These are phyloP conservation scores for Pyrus betulifolia DNA, from an alignment of 306 rosid genomes.

Conservation along the genomic window DNA sequence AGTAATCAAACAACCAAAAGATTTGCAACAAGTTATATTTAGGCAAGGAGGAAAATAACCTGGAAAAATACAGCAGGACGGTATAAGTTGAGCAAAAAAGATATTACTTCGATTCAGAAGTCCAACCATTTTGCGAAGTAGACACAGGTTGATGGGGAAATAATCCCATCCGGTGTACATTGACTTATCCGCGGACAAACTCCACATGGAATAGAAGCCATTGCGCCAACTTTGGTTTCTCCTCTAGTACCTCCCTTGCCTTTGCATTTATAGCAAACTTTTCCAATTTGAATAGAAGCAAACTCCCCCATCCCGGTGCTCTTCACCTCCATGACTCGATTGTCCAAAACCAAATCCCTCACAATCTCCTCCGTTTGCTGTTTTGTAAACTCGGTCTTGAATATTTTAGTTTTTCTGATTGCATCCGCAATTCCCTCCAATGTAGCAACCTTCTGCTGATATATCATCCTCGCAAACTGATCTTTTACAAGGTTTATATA, in stretches of 20 bases:
- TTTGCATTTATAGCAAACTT: constrained; percentile 50
- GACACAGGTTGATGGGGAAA: constrained; percentile 61
- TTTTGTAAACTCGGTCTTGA: constrained; percentile 20
- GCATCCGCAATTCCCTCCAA: constrained; percentile 38
- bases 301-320: constrained; percentile 65
- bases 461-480: constrained; percentile 28
- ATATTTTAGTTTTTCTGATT: constrained; percentile 15
- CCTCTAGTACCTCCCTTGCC: constrained; percentile 37
- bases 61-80: no score
- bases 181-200: constrained; percentile 57
- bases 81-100: no score
- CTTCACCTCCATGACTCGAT: constrained; percentile 41
- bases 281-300: constrained; percentile 41
- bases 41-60: no score
- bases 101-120: constrained; percentile 18
- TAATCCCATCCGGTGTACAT: constrained; percentile 57
- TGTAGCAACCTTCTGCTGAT: constrained; percentile 38
- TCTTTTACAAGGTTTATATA: constrained; percentile 36
- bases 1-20: no score
- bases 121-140: constrained; percentile 61
- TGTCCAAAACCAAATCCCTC: constrained; percentile 52
- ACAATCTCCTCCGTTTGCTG: constrained; percentile 54
- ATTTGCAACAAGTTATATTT: no score
- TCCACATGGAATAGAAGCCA: constrained; percentile 70
- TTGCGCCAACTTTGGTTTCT: constrained; percentile 34